Evolutionary conservation across 2,329 filamentous ascomycete species (phyloP).

Genomic region (Monosporascus sp.): DNA sequence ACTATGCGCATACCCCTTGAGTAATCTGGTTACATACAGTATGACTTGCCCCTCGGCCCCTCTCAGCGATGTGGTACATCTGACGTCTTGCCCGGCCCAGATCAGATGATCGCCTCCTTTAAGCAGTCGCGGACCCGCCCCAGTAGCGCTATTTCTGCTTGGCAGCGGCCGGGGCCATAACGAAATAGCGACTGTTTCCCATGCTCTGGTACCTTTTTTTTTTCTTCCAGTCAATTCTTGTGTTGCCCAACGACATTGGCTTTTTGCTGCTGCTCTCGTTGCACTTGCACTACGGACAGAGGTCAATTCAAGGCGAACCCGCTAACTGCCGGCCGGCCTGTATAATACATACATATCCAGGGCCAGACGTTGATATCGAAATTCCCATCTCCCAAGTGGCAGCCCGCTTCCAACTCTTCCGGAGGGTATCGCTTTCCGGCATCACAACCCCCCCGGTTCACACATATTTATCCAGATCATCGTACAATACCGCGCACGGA

Average conservation of each 20-base stretch:
- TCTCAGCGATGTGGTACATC: not conserved
- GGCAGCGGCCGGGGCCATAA: not conserved
- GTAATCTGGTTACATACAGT: not conserved
- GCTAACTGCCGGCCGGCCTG: no score
- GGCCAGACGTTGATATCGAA: not conserved
- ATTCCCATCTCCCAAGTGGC: not conserved
- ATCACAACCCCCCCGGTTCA: no score
- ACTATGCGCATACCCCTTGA: not conserved
- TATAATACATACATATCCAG: no score
- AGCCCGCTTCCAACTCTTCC: not conserved
- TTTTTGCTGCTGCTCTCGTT: no score
- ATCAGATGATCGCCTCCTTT: not conserved
- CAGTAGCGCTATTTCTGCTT: not conserved
- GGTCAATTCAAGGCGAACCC: no score
- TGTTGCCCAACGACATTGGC: not conserved
- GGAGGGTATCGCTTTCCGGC: no score
- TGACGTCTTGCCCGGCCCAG: not conserved
- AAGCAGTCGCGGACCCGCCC: not conserved
- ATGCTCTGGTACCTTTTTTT: not conserved
- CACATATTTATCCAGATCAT: no score
- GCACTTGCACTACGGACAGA: no score
- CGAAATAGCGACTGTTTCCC: not conserved
- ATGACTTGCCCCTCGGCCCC: not conserved
- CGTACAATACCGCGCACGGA: no score
- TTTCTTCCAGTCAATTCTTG: not conserved